Evolutionary conservation across 371 early-diverging fungal species (phyloP).

Genomic region (Zancudomyces culisetae): DNA sequence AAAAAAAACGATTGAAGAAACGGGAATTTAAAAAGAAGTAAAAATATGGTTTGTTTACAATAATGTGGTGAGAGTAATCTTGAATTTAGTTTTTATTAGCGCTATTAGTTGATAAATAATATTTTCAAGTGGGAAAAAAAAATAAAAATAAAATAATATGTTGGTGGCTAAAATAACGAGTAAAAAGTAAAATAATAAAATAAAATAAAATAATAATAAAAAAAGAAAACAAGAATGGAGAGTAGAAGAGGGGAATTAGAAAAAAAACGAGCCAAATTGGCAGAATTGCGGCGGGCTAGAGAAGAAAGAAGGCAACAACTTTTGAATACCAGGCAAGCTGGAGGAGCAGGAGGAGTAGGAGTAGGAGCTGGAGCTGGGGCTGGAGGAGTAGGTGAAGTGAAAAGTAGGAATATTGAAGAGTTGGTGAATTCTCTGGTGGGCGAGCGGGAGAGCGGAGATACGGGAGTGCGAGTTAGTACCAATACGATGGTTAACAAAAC

Average conservation of each 20-base stretch:
- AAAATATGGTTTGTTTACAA: too few species aligned
- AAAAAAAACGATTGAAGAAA: too few species aligned
- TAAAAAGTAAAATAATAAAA: too few species aligned
- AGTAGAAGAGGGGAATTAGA: slow-evolving; percentile 68
- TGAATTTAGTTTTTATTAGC: too few species aligned
- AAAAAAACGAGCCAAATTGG: slow-evolving; percentile 73
- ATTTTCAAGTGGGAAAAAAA: too few species aligned
- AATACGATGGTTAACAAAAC: too few species aligned
- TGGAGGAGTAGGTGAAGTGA: slow-evolving; percentile 8
- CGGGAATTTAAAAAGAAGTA: too few species aligned
- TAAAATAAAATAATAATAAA: neutral
- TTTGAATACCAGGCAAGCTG: slow-evolving; percentile 25
- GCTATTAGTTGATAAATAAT: too few species aligned
- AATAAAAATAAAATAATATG: too few species aligned
- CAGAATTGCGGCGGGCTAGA: slow-evolving; percentile 63
- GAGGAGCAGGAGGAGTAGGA: slow-evolving; percentile 20
- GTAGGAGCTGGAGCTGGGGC: neutral
- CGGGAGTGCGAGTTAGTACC: neutral
- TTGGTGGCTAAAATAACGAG: too few species aligned
- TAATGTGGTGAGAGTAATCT: too few species aligned
- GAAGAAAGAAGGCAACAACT: slow-evolving; percentile 55
- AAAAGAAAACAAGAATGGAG: slow-evolving; percentile 27
- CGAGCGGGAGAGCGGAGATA: slow-evolving; percentile 25
- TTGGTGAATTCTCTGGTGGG: slow-evolving; percentile 64
- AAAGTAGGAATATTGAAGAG: slow-evolving; percentile 52